Percentiles rank a stretch among this genome's conserved stretches.
Conservation (phyloP, 208 protist species). For the Phytomonas francai region DNA sequence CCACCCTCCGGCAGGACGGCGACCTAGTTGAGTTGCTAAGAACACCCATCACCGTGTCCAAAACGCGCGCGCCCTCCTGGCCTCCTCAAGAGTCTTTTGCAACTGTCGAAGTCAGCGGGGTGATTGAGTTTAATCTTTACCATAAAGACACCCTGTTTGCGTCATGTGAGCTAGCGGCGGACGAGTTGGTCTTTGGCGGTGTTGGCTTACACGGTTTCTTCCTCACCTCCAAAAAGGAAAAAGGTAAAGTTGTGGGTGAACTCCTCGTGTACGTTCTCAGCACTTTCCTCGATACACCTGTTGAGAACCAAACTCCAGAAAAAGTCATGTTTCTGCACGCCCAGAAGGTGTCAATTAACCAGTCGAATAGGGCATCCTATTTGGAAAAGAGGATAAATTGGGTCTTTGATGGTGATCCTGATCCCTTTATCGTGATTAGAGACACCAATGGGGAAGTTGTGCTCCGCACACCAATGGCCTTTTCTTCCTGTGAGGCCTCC, state of each 20-base stretch:
- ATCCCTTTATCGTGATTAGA: slow-evolving; percentile 70
- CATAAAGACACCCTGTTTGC: slow-evolving; percentile 65
- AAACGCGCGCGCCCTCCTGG: slow-evolving; percentile 74
- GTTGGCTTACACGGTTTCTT: slow-evolving; percentile 52
- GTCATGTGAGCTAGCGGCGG: slow-evolving; percentile 46
- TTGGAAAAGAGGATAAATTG: background rate
- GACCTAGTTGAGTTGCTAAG: slow-evolving; percentile 33
- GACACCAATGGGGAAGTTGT: slow-evolving; percentile 32
- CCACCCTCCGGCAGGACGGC: slow-evolving; percentile 36
- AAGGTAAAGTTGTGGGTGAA: slow-evolving; percentile 47
- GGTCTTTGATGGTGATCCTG: slow-evolving; percentile 46
- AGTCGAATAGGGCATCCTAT: background rate
- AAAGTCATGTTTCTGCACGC: slow-evolving; percentile 50
- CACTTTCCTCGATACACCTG: slow-evolving; percentile 17
- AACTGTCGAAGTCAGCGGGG: slow-evolving; percentile 38
- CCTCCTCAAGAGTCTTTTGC: slow-evolving; percentile 38
- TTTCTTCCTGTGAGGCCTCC: slow-evolving; percentile 34
- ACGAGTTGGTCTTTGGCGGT: slow-evolving; percentile 74
- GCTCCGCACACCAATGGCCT: slow-evolving; percentile 53
- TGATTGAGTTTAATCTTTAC: slow-evolving; percentile 64
- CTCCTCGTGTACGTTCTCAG: slow-evolving; percentile 54
- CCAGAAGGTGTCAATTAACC: slow-evolving; percentile 32
- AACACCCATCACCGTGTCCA: slow-evolving; percentile 41
- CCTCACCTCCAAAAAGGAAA: slow-evolving; percentile 31
- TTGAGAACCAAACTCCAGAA: slow-evolving; percentile 24